These are phyloP conservation scores for Populus deltoides DNA, from an alignment of 345 rosid genomes.

Conservation along the genomic window DNA sequence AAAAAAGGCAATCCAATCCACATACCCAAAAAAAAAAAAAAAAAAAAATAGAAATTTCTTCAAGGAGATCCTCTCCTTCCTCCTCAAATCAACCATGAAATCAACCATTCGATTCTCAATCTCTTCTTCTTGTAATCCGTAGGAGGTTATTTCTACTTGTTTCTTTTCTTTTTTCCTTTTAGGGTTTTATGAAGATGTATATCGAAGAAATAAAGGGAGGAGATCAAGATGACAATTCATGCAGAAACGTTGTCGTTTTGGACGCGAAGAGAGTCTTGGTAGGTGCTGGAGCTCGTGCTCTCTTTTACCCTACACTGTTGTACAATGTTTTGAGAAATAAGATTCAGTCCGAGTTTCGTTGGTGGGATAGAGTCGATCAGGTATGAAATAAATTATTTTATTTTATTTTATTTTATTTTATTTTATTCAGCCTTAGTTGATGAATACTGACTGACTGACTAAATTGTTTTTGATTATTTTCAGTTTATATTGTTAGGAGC, in stretches of 20 bases:
- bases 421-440: neutral
- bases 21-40: neutral
- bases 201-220: constrained; percentile 8
- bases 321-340: constrained; percentile 62
- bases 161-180: neutral
- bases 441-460: neutral
- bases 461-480: neutral
- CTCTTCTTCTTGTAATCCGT: neutral
- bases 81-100: neutral
- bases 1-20: neutral
- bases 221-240: neutral
- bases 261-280: constrained; percentile 54
- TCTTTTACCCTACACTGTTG: constrained; percentile 64
- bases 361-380: constrained; percentile 75
- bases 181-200: constrained; percentile 2
- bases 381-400: constrained; percentile 13
- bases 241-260: neutral
- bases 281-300: constrained; percentile 63
- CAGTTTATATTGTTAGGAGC: constrained; percentile 81
- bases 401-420: no score
- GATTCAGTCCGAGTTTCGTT: constrained; percentile 57
- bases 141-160: neutral
- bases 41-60: neutral
- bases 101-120: neutral
- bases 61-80: neutral